phyloP scores from a whole-genome alignment of 345 rosid genomes.

The Linum tenue region DNA sequence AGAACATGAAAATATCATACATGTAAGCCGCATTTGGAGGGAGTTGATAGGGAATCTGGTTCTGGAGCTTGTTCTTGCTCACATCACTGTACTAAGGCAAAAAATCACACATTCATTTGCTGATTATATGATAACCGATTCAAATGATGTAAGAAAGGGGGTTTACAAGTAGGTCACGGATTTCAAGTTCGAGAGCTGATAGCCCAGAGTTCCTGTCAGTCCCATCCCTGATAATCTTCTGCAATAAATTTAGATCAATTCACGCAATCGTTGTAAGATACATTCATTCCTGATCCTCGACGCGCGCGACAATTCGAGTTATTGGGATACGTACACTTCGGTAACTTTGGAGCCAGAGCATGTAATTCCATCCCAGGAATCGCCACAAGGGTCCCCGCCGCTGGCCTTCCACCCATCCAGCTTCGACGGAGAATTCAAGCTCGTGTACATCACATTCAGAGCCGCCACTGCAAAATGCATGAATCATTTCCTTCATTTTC shows the following conservation, averaged over 20 bases:
- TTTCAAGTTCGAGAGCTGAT: constrained; percentile 70
- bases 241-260: constrained; percentile 20
- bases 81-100: constrained; percentile 70
- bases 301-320: neutral
- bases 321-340: constrained; percentile 39
- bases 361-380: constrained; percentile 75
- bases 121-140: constrained; percentile 9
- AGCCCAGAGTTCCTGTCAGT: constrained; percentile 75
- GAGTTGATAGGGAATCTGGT: constrained; percentile 82
- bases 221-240: constrained; percentile 66
- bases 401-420: constrained; percentile 58
- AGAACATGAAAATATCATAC: constrained; percentile 27
- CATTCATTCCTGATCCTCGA: neutral
- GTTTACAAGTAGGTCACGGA: constrained; percentile 77
- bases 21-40: constrained; percentile 58
- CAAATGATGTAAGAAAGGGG: constrained; percentile 9
- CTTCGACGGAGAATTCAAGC: constrained; percentile 69
- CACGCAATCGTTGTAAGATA: neutral
- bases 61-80: constrained; percentile 80
- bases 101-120: constrained; percentile 19
- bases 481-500: neutral
- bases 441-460: constrained; percentile 72
- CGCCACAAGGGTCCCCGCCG: constrained; percentile 90
- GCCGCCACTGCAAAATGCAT: constrained; percentile 50
- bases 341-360: constrained; percentile 78